Evolutionary conservation across 305 asterid genomes (phyloP), one percentile per base, ranked within the genome.

Genomic region (Plantago coronopus): DNA sequence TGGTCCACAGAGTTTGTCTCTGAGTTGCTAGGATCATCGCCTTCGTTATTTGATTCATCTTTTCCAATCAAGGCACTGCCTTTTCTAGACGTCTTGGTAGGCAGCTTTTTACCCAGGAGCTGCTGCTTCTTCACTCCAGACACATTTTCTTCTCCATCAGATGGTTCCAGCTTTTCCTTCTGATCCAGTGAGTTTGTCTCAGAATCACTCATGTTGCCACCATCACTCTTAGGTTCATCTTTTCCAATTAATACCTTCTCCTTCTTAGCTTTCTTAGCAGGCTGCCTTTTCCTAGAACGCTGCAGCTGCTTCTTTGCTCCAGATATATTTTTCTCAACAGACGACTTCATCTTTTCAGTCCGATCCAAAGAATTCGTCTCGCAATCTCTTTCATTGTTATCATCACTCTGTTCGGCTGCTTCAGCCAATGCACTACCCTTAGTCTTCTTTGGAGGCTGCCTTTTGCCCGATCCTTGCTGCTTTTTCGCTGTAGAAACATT

Each of bases 121-220:
- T 54, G 63, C 69, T 54, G 79, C 67, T 72, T 72, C 78, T 76
- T 83, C 44, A 70, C 72, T 70, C 76, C 83, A 46, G 82, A 72
- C 42, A 76, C 79, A 27, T 73, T 66, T 64, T 77, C 73, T 61
- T 76, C 80, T 61, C 74, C 80, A 70, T 79, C 87, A 74, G 82
- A 57, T 67, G 64, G 81, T 73, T 82, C 79, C 72, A 23, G 7
- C 16, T 19, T 13, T 13, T 19, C 37, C 3, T 23, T 49, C 55
- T 54, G 79, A 70, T 78, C 82, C 63, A 37, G 70, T 57, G 74
- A 70, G 69, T 67, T 82, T 63, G 71, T 69, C 78, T 79, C 89
- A 42, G 82, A 71, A 67, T 82, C 84, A 69, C 86, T 79, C 53
- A 64, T 68, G 59, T 54, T 65, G 34, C 71, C 81, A 61, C 73